These are phyloP conservation scores for Paramecium pentaurelia DNA, from an alignment of 73 alveolate species.

Conservation along the genomic window DNA sequence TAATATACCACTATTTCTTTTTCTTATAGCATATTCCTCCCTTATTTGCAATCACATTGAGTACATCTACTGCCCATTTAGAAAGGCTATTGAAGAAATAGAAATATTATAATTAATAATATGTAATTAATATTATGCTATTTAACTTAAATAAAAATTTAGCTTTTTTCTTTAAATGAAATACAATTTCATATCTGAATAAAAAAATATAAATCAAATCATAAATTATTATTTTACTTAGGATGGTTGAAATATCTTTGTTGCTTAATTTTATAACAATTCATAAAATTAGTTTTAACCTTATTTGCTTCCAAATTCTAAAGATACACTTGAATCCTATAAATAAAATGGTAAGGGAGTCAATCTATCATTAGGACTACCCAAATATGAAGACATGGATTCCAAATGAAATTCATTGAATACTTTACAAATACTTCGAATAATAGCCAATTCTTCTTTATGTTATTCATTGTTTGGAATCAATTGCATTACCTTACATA, in stretches of 20 bases:
- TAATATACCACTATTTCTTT: background rate
- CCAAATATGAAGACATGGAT: background rate
- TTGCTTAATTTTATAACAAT: background rate
- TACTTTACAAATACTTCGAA: background rate
- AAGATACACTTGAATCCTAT: background rate
- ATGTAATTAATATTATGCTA: background rate
- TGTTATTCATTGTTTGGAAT: slow-evolving; percentile 9
- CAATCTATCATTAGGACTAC: background rate
- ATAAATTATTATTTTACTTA: background rate
- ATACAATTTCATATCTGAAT: background rate
- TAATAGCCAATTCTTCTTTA: background rate
- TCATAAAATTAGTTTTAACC: background rate
- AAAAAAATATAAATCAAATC: background rate
- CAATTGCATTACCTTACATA: background rate
- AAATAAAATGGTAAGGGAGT: slow-evolving; percentile 22
- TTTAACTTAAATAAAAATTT: background rate
- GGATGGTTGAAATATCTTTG: background rate
- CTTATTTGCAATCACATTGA: background rate
- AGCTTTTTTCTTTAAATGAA: background rate
- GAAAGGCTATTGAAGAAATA: background rate
- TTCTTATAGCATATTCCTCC: background rate
- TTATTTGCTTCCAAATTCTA: background rate
- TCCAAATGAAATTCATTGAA: background rate
- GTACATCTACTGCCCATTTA: background rate
- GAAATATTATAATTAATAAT: background rate